Evolutionary conservation across 2,329 filamentous ascomycete species (phyloP).

Genomic region (Claviceps purpurea): DNA sequence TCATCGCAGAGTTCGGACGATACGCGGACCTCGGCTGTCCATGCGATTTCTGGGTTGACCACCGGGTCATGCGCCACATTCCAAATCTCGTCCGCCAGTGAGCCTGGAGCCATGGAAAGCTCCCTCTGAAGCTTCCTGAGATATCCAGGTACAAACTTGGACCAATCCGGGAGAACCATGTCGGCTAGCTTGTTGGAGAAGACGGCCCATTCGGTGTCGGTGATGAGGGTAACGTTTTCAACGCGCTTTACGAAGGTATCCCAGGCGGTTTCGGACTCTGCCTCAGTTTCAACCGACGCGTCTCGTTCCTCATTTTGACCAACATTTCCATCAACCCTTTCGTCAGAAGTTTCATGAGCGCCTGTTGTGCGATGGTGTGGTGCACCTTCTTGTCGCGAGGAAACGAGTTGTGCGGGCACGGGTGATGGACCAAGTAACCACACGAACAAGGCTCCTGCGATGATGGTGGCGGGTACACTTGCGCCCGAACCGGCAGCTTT

Average conservation of each 20-base stretch:
- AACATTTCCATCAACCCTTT: no score
- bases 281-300: constrained; percentile 10
- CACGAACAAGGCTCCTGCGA: constrained; percentile 24
- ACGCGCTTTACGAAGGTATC: constrained; percentile 32
- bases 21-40: constrained; percentile 69
- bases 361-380: not conserved
- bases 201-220: constrained; percentile 40
- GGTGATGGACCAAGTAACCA: constrained; percentile 32
- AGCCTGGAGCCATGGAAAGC: constrained; percentile 75
- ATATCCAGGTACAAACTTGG: constrained; percentile 59
- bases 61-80: constrained; percentile 72
- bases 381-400: not conserved
- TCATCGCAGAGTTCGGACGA: constrained; percentile 71
- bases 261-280: constrained; percentile 30
- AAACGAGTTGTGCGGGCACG: constrained; percentile 25
- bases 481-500: constrained; percentile 1
- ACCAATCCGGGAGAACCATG: constrained; percentile 72
- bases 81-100: constrained; percentile 89
- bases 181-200: constrained; percentile 50
- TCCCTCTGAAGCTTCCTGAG: constrained; percentile 76
- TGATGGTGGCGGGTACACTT: constrained; percentile 19
- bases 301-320: constrained; percentile 7
- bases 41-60: constrained; percentile 75
- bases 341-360: not conserved
- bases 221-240: constrained; percentile 38